Evolutionary conservation across 257 asterid species (phyloP).

Genomic region (Hygrophila difformis): DNA sequence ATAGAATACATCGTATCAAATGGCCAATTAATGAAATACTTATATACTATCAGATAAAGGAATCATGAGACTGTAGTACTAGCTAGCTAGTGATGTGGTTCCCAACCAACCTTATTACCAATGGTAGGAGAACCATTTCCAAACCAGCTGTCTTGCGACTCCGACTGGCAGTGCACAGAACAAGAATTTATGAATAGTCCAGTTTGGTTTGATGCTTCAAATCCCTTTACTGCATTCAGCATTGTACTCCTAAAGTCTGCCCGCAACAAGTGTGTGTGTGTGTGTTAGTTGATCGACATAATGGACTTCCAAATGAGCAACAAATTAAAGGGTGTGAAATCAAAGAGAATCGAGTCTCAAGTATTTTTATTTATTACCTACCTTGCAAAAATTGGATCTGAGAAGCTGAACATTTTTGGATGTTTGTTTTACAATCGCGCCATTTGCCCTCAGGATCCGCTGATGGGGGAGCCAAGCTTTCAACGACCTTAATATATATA

Average conservation of each 20-base stretch:
- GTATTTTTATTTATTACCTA: not conserved
- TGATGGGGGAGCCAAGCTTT: conserved; percentile 52
- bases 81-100: too few relatives aligned
- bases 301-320: not conserved
- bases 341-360: too few relatives aligned
- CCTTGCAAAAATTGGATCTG: conserved; percentile 68
- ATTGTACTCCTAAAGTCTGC: conserved; percentile 63
- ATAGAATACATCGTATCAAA: too few relatives aligned
- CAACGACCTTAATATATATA: conserved; percentile 32
- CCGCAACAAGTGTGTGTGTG: not conserved
- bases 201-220: conserved; percentile 32
- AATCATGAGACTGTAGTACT: too few relatives aligned
- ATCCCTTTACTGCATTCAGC: conserved; percentile 44
- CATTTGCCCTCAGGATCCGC: conserved; percentile 64
- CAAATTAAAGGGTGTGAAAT: too few relatives aligned
- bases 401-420: conserved; percentile 36
- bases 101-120: conserved; percentile 63
- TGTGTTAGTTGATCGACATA: too few relatives aligned
- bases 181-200: conserved; percentile 88
- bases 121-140: conserved; percentile 61
- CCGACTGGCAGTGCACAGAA: conserved; percentile 93
- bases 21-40: too few relatives aligned
- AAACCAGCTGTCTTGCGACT: conserved; percentile 95
- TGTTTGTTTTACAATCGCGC: conserved; percentile 45
- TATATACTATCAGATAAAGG: too few relatives aligned